phyloP scores from a whole-genome alignment of 139 green algal genomes.

The Chlamydomonas sp. region DNA sequence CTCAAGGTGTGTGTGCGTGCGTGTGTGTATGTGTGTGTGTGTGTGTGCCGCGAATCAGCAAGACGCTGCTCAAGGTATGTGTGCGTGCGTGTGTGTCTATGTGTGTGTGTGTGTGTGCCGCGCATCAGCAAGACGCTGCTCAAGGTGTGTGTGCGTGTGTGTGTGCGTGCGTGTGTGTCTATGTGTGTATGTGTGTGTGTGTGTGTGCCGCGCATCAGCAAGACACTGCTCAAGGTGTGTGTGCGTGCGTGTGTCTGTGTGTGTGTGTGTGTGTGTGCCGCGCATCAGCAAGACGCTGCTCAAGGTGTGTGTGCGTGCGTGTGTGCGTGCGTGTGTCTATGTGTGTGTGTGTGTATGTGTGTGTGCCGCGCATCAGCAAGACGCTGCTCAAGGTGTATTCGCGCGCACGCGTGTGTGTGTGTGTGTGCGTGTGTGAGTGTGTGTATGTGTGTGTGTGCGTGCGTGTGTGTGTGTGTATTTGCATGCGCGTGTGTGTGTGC shows the following conservation, averaged over 20 bases:
- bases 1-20: slow-evolving; percentile 4
- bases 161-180: no score
- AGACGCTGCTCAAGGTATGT: not conserved
- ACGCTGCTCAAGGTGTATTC: not conserved
- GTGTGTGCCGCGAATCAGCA: not conserved
- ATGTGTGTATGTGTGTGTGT: no score
- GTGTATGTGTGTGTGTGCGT: not conserved
- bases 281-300: no score
- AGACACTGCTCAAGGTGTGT: no score
- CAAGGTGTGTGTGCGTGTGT: no score
- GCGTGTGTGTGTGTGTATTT: not conserved
- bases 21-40: not conserved
- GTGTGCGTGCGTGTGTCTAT: not conserved
- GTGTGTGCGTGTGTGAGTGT: not conserved
- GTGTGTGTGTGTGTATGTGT: not conserved
- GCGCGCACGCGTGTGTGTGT: not conserved
- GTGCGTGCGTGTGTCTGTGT: no score
- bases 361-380: not conserved
- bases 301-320: not conserved
- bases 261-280: no score
- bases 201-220: no score
- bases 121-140: no score
- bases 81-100: not conserved
- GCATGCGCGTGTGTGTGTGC: not conserved
- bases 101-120: not conserved